Conservation (phyloP, 768 basidiomycete genomes). For the Tricholoma sp. region DNA sequence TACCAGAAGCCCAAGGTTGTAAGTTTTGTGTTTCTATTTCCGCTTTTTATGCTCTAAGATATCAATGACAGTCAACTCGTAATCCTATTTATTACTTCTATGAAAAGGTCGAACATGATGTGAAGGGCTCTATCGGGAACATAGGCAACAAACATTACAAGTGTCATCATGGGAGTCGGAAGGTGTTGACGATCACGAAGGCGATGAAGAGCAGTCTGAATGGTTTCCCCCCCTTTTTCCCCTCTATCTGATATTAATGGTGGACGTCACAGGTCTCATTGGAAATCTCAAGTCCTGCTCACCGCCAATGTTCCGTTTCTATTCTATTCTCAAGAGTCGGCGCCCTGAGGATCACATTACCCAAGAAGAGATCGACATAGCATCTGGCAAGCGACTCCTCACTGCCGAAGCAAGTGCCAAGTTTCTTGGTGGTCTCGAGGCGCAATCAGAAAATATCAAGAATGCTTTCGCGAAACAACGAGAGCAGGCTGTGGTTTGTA, state of each 20-base stretch:
- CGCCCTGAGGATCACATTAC: not conserved
- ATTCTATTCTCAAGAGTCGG: not conserved
- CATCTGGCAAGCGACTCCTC: not conserved
- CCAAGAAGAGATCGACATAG: not conserved
- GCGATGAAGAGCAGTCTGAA: slow-evolving; percentile 8
- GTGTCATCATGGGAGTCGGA: slow-evolving; percentile 14
- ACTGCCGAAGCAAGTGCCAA: not conserved
- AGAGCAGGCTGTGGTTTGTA: not conserved
- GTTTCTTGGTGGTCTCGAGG: not conserved
- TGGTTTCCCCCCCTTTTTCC: not conserved
- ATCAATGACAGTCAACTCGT: not conserved
- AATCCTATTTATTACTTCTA: slow-evolving; percentile 19
- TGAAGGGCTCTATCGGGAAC: slow-evolving; percentile 6
- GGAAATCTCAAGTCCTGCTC: not conserved
- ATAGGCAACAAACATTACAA: slow-evolving; percentile 17
- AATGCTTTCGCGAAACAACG: not conserved
- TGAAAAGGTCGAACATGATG: slow-evolving; percentile 4
- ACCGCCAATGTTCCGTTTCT: not conserved
- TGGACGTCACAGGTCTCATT: not conserved
- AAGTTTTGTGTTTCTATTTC: not conserved
- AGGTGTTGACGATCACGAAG: slow-evolving; percentile 12
- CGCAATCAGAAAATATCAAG: not conserved
- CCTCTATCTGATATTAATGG: not conserved
- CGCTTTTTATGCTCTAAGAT: not conserved
- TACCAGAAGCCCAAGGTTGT: not conserved